Base-by-base conservation (phyloP, 768 basidiomycete species). In the Amanita jacksonii region DNA sequence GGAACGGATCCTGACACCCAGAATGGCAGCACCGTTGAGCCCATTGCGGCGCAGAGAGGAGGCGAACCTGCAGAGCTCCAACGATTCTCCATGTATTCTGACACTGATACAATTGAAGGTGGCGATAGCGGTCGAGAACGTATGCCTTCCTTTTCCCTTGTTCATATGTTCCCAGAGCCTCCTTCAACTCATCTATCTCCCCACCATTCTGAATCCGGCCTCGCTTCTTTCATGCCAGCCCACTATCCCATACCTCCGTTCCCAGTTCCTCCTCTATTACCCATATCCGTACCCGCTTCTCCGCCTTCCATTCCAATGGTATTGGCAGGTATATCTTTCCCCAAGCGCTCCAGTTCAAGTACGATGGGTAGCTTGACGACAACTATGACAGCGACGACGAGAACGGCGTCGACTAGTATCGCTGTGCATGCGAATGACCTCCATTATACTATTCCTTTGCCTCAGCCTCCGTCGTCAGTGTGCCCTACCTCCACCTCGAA, bases 131-230 rank as follows among this genome's bases (percentile, higher is more conserved):
- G 27, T 28, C 27, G 37, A 22, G 20, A 38, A 15, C 44, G 44
- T 13, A 38, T 31, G 4, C 27, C 24, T 24, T 45, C 44, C 7
- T 45, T 45, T 28, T 45, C 44, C 3, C 36, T 45, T 31, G 44
- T 45, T 13, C 18, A 45, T 13, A 30, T 38, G 36, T 45, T 45
- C 37, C 44, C 44, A 2, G 44, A 45, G 5, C 44, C 44, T 6
- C 44, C 44, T 0, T 27, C 44, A 16, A 38, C 25, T 9, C 10
- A 12, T 4, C 43, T 25, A 13, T 32, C 33, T 13, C 15, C 3
- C 2, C 43, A 19, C 30, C 35, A 24, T 37, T 37, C 44, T 19
- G 44, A 34, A n/a, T 20, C 27, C 4, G 22, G 23, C 18, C 33
- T 15, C 37, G 10, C 12, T 18, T 13, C 3, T 8, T 19, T n/a